Evolutionary conservation across 768 basidiomycete species (phyloP), one percentile per base, ranked within the genome.

Genomic region (Daedaleopsis nitida): DNA sequence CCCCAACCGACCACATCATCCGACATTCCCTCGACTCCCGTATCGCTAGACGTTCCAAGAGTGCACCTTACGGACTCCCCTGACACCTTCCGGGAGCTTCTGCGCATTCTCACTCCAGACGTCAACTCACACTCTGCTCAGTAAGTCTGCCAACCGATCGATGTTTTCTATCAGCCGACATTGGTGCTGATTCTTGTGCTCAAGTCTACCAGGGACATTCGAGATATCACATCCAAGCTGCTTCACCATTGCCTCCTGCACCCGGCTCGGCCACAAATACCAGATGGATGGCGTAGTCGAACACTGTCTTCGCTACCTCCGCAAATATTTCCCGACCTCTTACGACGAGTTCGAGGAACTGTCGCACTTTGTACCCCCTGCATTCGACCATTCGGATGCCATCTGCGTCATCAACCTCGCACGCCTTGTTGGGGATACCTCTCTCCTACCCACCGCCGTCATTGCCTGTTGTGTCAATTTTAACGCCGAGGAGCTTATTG

Each of bases 231-330:
- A 13, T 21, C 23, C 47, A n/a, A 12, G 19, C 47, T 48, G 13
- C 21, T 8, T 21, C 19, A 21, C 23, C 1, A 14, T 48, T 10
- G 19, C 47, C 9, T 42, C 57, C 9, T 43, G 53, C 11, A 47
- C 58, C 24, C 56, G 57, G 7, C 57, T 63, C 1, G 57, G 62
- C 21, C 62, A 63, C 63, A 64, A 61, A 47, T 66, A 66, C 42
- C 49, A 61, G 16, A 59, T 66, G 48, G 19, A 27, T 5, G 38
- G 35, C 4, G n/a, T 66, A 17, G 16, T 23, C 12, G 48, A 61
- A 1, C 50, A 39, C 23, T 52, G 59, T 3, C n/a, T 63, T 7
- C 14, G 17, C 5, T 61, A 52, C 24, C 47, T 66, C n/a, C 42
- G 51, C 21, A 35, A 19, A 9, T 43, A 51, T 24, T 66, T 60